Evolutionary conservation across 768 basidiomycete genomes (phyloP), one percentile per base, ranked within the genome.

Genomic region (Collybia sordida): DNA sequence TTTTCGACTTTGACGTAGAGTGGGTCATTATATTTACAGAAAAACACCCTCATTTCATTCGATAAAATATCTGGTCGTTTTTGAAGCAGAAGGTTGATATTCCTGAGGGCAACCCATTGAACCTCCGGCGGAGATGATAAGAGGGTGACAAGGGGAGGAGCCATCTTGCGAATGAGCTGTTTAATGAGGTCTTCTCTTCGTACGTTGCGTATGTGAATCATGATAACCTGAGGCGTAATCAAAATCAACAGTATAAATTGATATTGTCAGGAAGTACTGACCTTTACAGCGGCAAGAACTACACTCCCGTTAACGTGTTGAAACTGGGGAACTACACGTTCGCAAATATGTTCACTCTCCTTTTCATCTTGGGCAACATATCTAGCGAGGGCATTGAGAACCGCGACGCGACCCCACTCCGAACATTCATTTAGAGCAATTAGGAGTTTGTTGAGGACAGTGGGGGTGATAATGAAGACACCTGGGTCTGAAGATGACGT

Each of bases 1-100:
- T 99, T 98, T 69, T 98, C 97, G 45, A 98, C 83, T 69, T 99
- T 99, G 66, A 98, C 95, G 62, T 98, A 99, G n/a, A 96, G 72
- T 4, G 96, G 96, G 63, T 99, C 96, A 62, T 98, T 98, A 72
- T 99, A 98, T 69, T 99, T 99, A 84, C 96, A 98, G 77, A 98
- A 99, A 68, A 99, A 99, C 17, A 99, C 97, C 39, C 95, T 82
- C 92, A 99, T 95, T 68, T 99, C 96, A 68, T 90, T 97, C 6
- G 88, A 82, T 7, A 99, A 81, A 51, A 97, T 78, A 54, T 94
- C 93, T 2, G 92, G 72, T 3, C 93, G 86, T 63, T 96, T 96
- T 69, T 99, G 96, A 2, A 99, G 82, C 22, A 99, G 78, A 23
- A 99, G 82, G 61, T 98, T 98, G 73, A 98, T 93, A 63, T 98